phyloP scores from a whole-genome alignment of 257 asterid species.

The Striga asiatica region DNA sequence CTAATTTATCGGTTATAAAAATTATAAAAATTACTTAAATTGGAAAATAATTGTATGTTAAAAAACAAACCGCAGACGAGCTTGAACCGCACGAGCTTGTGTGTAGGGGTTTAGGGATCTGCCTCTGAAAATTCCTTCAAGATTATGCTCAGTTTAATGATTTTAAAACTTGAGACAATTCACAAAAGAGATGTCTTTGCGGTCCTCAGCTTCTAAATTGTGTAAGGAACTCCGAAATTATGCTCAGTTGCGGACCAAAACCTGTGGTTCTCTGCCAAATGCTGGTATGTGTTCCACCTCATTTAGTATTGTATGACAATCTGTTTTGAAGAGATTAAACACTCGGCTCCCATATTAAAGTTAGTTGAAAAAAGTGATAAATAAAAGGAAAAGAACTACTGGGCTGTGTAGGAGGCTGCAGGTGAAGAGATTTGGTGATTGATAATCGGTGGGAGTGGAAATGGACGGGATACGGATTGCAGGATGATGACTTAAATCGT shows the following conservation, averaged over 20 bases:
- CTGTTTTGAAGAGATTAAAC: background rate
- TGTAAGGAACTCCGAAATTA: conserved; percentile 24
- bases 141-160: no score
- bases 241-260: conserved; percentile 16
- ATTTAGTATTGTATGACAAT: background rate
- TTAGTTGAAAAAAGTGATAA: no score
- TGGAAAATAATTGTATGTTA: no score
- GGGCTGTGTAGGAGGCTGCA: no score
- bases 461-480: background rate
- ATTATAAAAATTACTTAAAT: no score
- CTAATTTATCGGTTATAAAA: no score
- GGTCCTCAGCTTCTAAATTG: conserved; percentile 31
- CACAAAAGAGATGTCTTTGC: conserved; percentile 28
- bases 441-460: background rate
- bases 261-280: conserved; percentile 17
- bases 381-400: background rate
- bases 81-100: no score
- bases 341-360: background rate
- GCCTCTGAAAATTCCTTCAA: no score
- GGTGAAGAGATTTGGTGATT: background rate
- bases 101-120: no score
- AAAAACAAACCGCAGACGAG: no score
- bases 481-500: background rate
- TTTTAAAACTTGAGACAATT: no score
- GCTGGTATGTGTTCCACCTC: conserved; percentile 30